Conservation (phyloP, 2,329 filamentous ascomycete genomes). For the Penicillium sp. region DNA sequence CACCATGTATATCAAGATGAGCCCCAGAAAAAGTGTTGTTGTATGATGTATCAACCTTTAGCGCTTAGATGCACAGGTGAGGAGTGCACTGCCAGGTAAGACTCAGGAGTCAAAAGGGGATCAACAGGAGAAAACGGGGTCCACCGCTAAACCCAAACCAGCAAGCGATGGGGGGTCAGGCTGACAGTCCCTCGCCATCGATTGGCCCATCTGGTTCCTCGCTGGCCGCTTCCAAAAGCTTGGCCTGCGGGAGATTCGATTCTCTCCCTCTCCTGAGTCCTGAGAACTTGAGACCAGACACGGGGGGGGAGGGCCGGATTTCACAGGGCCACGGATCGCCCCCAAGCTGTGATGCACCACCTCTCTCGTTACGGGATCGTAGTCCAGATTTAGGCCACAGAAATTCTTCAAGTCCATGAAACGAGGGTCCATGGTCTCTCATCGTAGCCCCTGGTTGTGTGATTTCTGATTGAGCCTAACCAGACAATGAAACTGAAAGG, state of each 20-base stretch:
- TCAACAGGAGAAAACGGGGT: slow-evolving; percentile 21
- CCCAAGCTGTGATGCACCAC: background rate
- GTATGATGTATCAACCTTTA: too few species aligned
- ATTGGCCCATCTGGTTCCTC: slow-evolving; percentile 6
- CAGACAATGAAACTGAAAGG: background rate
- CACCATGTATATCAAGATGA: background rate
- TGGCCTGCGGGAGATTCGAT: slow-evolving; percentile 18
- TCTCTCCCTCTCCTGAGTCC: slow-evolving; percentile 2
- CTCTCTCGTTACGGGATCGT: background rate
- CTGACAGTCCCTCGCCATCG: background rate
- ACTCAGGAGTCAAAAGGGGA: slow-evolving; percentile 8
- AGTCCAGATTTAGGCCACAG: background rate
- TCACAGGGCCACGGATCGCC: background rate
- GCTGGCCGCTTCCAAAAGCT: slow-evolving; percentile 22
- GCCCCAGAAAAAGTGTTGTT: background rate
- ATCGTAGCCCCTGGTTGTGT: slow-evolving; percentile 12
- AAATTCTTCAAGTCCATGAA: background rate
- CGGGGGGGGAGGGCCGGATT: background rate
- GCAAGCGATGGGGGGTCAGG: slow-evolving; percentile 9
- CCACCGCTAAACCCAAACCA: slow-evolving; percentile 11
- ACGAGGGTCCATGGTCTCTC: slow-evolving; percentile 15
- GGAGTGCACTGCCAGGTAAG: background rate
- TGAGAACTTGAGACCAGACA: too few species aligned
- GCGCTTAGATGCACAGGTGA: background rate
- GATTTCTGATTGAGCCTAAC: slow-evolving; percentile 2